Percentiles rank a stretch among this genome's conserved stretches.
Evolutionary conservation across 2,329 filamentous ascomycete genomes (phyloP).

Genomic region (Microcera coccophila): DNA sequence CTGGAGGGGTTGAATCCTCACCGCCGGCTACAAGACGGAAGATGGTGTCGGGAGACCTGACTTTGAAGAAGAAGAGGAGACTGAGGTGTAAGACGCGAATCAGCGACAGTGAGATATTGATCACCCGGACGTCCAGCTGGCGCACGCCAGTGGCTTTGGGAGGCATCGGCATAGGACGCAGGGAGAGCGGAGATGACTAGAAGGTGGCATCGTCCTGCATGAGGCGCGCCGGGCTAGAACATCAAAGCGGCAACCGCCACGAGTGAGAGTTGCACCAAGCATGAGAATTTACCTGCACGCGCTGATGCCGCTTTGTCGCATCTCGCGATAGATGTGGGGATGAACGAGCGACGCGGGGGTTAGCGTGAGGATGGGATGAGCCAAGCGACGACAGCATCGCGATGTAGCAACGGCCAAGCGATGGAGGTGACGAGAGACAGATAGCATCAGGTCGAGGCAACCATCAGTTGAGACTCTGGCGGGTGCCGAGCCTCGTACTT

Average conservation of each 20-base stretch:
- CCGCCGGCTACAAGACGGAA: slow-evolving; percentile 15
- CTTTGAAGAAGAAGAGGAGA: not conserved
- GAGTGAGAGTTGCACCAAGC: not conserved
- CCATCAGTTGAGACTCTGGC: slow-evolving; percentile 14
- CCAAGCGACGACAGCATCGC: slow-evolving; percentile 21
- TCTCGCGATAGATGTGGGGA: slow-evolving; percentile 22
- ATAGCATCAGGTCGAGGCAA: no score
- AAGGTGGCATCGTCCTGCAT: slow-evolving; percentile 13
- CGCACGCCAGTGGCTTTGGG: not conserved
- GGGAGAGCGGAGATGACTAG: slow-evolving; percentile 8
- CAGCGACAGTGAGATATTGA: slow-evolving; percentile 20
- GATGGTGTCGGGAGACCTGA: slow-evolving; percentile 5
- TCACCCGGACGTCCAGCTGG: not conserved
- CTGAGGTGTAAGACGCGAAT: not conserved
- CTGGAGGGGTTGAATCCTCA: slow-evolving; percentile 14
- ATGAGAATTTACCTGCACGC: slow-evolving; percentile 23
- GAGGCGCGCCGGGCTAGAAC: slow-evolving; percentile 11
- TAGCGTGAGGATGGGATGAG: slow-evolving; percentile 21
- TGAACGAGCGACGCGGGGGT: slow-evolving; percentile 26
- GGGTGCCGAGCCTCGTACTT: slow-evolving; percentile 11
- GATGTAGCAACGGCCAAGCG: slow-evolving; percentile 6
- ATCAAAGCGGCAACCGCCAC: not conserved
- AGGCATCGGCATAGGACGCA: not conserved
- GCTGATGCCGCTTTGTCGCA: slow-evolving; percentile 26
- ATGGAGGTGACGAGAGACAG: not conserved